These are phyloP conservation scores for Sclerotinia subarctica DNA, from an alignment of 2,329 filamentous ascomycete genomes.

Conservation along the genomic window DNA sequence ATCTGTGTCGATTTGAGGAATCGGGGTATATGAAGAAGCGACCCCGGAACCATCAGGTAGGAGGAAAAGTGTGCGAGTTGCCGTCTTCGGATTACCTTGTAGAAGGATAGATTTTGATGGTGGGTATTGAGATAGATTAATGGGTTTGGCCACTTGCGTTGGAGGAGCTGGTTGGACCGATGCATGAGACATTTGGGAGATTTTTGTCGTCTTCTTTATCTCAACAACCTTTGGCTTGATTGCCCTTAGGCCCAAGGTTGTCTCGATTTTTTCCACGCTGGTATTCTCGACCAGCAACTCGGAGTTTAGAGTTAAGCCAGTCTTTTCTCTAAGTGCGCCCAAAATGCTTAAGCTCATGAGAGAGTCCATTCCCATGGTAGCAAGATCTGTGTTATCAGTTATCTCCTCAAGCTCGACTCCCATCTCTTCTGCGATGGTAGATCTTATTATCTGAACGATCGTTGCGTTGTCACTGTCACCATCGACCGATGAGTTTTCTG, in stretches of 20 bases:
- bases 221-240: slow-evolving; percentile 17
- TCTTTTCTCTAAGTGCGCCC: slow-evolving; percentile 17
- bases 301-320: slow-evolving; percentile 42
- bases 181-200: background rate
- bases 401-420: slow-evolving; percentile 21
- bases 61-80: slow-evolving; percentile 45
- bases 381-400: slow-evolving; percentile 19
- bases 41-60: slow-evolving; percentile 49
- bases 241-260: slow-evolving; percentile 25
- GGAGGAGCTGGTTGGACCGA: background rate
- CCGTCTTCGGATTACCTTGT: slow-evolving; percentile 48
- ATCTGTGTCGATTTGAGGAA: slow-evolving; percentile 40
- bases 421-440: slow-evolving; percentile 26
- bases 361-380: slow-evolving; percentile 23
- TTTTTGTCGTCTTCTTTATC: slow-evolving; percentile 7
- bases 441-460: slow-evolving; percentile 20
- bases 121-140: slow-evolving; percentile 21
- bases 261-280: slow-evolving; percentile 29
- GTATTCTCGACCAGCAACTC: slow-evolving; percentile 31
- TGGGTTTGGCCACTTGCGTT: slow-evolving; percentile 7
- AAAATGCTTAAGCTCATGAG: slow-evolving; percentile 21
- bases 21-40: slow-evolving; percentile 31
- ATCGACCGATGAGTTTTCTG: background rate
- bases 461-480: slow-evolving; percentile 3
- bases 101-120: slow-evolving; percentile 40